Evolutionary conservation across 163 green algal genomes (phyloP).

Genomic region (Chlorella variabilis): DNA sequence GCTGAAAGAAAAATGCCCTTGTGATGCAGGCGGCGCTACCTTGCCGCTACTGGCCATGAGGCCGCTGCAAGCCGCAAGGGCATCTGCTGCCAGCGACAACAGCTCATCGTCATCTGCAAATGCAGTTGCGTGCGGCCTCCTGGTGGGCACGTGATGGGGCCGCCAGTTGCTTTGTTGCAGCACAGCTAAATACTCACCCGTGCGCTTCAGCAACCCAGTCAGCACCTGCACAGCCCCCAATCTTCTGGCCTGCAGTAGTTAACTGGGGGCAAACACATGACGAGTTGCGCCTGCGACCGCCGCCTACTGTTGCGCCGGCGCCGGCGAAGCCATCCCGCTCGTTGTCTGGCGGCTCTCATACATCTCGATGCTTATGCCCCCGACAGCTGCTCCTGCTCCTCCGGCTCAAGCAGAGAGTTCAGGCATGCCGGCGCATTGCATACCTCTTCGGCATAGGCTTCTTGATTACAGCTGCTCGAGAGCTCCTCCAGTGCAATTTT

Average conservation of each 20-base stretch:
- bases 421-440: neutral
- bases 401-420: too few species aligned
- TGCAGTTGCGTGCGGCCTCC: neutral
- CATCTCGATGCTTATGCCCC: too few species aligned
- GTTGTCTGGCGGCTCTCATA: too few species aligned
- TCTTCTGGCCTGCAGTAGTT: slow-evolving; percentile 31
- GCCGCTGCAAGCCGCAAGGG: slow-evolving; percentile 53
- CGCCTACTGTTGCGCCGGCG: too few species aligned
- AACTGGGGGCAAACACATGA: too few species aligned
- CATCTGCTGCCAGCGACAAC: slow-evolving; percentile 27
- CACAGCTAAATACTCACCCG: neutral
- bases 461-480: slow-evolving; percentile 14
- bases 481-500: slow-evolving; percentile 36
- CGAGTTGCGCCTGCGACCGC: too few species aligned
- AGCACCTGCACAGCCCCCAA: slow-evolving; percentile 45
- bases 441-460: slow-evolving; percentile 63
- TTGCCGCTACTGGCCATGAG: slow-evolving; percentile 43
- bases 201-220: slow-evolving; percentile 41
- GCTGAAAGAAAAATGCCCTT: too few species aligned
- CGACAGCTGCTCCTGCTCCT: neutral
- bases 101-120: slow-evolving; percentile 46
- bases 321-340: too few species aligned
- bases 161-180: neutral
- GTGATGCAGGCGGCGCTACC: slow-evolving; percentile 9
- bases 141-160: too few species aligned